These are phyloP conservation scores for Amoeboaphelidium occidentale DNA, from an alignment of 371 early-diverging fungal genomes.

Conservation along the genomic window DNA sequence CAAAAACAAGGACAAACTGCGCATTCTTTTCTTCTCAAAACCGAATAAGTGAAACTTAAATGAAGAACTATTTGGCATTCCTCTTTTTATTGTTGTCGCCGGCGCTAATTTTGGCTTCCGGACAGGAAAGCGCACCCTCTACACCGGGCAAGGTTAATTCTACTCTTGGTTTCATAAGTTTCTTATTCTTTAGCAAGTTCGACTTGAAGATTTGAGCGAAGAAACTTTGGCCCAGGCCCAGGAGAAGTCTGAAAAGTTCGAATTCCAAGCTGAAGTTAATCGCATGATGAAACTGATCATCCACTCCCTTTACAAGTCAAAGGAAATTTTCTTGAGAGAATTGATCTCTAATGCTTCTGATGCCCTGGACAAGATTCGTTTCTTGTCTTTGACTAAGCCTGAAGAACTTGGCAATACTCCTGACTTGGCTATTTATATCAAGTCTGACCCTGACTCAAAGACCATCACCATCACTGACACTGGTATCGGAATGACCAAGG, in stretches of 20 bases:
- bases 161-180: too few relatives aligned
- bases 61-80: too few relatives aligned
- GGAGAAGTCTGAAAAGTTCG: slow-evolving; percentile 29
- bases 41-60: too few relatives aligned
- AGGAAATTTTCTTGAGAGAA: slow-evolving; percentile 88
- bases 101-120: too few relatives aligned
- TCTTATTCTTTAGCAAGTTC: too few relatives aligned
- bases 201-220: not conserved
- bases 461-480: slow-evolving; percentile 40
- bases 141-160: too few relatives aligned
- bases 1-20: too few relatives aligned
- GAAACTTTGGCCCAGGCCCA: not conserved
- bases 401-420: slow-evolving; percentile 41
- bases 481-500: slow-evolving; percentile 95
- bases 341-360: slow-evolving; percentile 84
- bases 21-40: too few relatives aligned
- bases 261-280: slow-evolving; percentile 74
- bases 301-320: slow-evolving; percentile 68
- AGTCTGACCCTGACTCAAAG: slow-evolving; percentile 35
- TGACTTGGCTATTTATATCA: slow-evolving; percentile 60
- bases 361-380: slow-evolving; percentile 83
- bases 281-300: slow-evolving; percentile 76
- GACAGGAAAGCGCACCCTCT: too few relatives aligned
- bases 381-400: slow-evolving; percentile 53
- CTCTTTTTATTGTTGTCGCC: too few relatives aligned